Percentiles rank a stretch among this genome's conserved stretches.
phyloP scores from a whole-genome alignment of 768 basidiomycete species.

The Podaxis carcinomalis region DNA sequence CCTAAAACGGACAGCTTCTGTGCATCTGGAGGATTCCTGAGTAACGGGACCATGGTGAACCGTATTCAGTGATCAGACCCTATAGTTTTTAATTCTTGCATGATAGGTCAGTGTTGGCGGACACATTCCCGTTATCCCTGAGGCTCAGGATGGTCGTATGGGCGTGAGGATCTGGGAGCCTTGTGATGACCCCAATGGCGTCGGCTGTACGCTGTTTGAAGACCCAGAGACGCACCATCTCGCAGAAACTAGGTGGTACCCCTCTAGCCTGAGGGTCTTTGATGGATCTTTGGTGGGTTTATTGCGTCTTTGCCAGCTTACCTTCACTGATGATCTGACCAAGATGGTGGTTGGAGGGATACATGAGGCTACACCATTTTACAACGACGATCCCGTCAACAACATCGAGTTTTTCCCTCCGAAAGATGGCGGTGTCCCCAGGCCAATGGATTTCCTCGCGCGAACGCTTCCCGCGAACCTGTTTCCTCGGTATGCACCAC shows the following conservation, averaged over 20 bases:
- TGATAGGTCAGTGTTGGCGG: slow-evolving; percentile 27
- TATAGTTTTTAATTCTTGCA: neutral
- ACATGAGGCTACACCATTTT: slow-evolving; percentile 43
- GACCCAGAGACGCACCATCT: slow-evolving; percentile 29
- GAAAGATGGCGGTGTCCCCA: slow-evolving; percentile 31
- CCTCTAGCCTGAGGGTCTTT: slow-evolving; percentile 30
- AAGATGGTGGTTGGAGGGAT: slow-evolving; percentile 27
- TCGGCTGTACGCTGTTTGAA: slow-evolving; percentile 31
- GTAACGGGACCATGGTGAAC: slow-evolving; percentile 36
- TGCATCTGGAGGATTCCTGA: slow-evolving; percentile 36
- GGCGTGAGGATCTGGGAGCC: slow-evolving; percentile 34
- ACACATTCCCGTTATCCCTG: slow-evolving; percentile 23
- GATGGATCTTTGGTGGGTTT: slow-evolving; percentile 31
- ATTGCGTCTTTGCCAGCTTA: neutral
- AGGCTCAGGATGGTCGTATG: slow-evolving; percentile 30
- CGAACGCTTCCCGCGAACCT: slow-evolving; percentile 24
- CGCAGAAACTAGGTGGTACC: slow-evolving; percentile 36
- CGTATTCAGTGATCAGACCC: neutral
- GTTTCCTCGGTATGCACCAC: slow-evolving; percentile 22
- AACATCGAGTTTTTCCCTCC: slow-evolving; percentile 36
- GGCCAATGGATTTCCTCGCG: slow-evolving; percentile 23
- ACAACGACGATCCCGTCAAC: slow-evolving; percentile 56
- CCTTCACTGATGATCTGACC: neutral
- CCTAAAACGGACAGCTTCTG: slow-evolving; percentile 40
- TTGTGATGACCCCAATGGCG: slow-evolving; percentile 27